Base-by-base conservation (phyloP, 441 rosid species). In the Populus tomentosa region DNA sequence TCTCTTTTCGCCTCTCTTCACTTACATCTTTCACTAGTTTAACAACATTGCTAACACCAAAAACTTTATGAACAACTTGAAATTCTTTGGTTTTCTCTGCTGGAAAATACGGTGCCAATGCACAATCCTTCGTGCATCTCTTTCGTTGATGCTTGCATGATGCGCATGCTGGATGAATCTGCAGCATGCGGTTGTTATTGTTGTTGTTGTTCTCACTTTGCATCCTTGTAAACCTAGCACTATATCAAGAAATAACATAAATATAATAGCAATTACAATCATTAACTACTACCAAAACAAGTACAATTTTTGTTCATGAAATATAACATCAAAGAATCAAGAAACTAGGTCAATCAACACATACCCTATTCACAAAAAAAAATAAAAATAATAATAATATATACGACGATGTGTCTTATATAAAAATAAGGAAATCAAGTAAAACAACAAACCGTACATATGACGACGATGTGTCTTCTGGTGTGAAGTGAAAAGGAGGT, bases 81-180 rank as follows among this genome's bases (percentile, higher is more conserved):
- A 95, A 95, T 64, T 93, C 97, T 7, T 82, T 77, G 30, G 84
- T 88, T 50, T 88, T 88, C 59, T 89, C 87, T 0, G 88, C 91
- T 32, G 99, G 98, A 80, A 95, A 95, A 81, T 88, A 93, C 59
- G 99, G 96, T 10, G 98, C 97, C 32, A 93, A 86, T 71, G 89
- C 82, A 89, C 99, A 95, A 81, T 93, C 91, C 6, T 91, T 90
- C 14, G 85, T 86, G 74, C 99, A 95, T 78, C 92, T 95, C 69
- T 93, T 90, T 6, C 99, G 90, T 74, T 92, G 99, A 89, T 92
- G 93, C 83, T 93, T 95, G 85, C 99, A 93, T 4, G 99, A 93
- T 2, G 99, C 97, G 65, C 99, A 95, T 3, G 99, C 79, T 3
- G 76, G 80, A 59, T 85, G 90, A 1, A 67, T 8, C 24, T 24